phyloP scores from a whole-genome alignment of 2,329 filamentous ascomycete species.

The Hypomyces rosellus region DNA sequence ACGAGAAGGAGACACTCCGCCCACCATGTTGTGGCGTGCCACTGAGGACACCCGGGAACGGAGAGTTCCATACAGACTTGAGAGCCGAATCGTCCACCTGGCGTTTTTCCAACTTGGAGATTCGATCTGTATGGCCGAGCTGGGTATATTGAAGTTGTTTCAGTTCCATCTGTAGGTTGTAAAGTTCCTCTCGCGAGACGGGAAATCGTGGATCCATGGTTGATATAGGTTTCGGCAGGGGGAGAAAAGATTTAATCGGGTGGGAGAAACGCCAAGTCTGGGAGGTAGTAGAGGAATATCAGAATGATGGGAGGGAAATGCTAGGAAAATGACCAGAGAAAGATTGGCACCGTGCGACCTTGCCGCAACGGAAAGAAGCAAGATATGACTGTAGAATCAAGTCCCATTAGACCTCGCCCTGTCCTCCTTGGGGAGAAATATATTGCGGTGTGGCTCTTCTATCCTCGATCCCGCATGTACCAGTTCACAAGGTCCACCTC shows the following conservation, averaged over 20 bases:
- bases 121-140: constrained; percentile 54
- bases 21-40: constrained; percentile 83
- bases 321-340: neutral
- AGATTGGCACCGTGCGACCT: neutral
- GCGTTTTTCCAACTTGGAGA: constrained; percentile 57
- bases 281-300: too few species aligned
- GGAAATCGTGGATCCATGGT: constrained; percentile 58
- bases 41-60: constrained; percentile 78
- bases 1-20: constrained; percentile 19
- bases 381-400: neutral
- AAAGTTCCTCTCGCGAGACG: constrained; percentile 57
- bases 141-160: constrained; percentile 61
- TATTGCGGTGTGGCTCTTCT: constrained; percentile 14
- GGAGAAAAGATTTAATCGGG: neutral
- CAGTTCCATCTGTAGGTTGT: constrained; percentile 64
- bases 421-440: neutral
- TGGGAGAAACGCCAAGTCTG: neutral
- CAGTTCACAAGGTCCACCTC: constrained; percentile 34
- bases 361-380: neutral
- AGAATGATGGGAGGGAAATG: too few species aligned
- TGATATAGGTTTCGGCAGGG: neutral
- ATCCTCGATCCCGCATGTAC: constrained; percentile 28
- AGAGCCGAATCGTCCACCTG: constrained; percentile 61
- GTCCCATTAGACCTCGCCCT: constrained; percentile 4
- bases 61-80: constrained; percentile 90